phyloP scores from a whole-genome alignment of 768 basidiomycete species.

The Tylopilus felleus region DNA sequence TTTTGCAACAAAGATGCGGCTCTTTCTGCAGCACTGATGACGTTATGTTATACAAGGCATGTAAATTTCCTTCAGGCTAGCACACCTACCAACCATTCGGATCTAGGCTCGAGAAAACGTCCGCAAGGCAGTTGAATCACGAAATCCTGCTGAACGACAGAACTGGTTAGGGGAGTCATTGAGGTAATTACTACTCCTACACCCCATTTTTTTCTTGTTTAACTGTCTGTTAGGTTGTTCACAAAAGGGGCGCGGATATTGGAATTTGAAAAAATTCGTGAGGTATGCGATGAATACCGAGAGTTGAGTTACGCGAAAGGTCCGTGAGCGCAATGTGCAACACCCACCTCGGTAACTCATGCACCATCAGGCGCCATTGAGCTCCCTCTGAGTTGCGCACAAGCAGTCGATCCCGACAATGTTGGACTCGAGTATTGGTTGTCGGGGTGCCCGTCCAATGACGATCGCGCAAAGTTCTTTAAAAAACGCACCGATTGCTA shows the following conservation, averaged over 20 bases:
- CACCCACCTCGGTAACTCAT: neutral
- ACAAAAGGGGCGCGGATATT: conserved; percentile 83
- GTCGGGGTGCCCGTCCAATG: conserved; percentile 54
- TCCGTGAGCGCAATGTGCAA: conserved; percentile 27
- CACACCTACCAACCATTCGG: conserved; percentile 2
- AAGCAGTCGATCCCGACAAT: conserved; percentile 70
- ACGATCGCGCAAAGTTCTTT: conserved; percentile 55
- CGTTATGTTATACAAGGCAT: conserved; percentile 93
- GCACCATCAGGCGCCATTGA: conserved; percentile 66
- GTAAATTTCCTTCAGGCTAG: conserved; percentile 11
- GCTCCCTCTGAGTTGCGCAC: conserved; percentile 81
- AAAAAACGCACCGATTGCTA: conserved; percentile 73
- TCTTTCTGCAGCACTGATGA: conserved; percentile 98
- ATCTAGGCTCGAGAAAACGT: conserved; percentile 88
- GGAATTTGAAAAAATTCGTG: conserved; percentile 78
- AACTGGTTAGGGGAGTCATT: conserved; percentile 84
- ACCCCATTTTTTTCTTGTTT: conserved; percentile 1
- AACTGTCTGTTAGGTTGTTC: conserved; percentile 59
- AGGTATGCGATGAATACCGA: conserved; percentile 88
- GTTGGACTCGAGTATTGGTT: conserved; percentile 76
- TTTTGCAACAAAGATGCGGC: conserved; percentile 90
- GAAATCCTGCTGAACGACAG: conserved; percentile 68
- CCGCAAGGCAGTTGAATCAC: conserved; percentile 82
- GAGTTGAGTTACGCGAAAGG: conserved; percentile 81
- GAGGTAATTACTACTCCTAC: conserved; percentile 46